A percentile compares a stretch with the other conserved stretches of the same genome.
Conservation (phyloP, 345 rosid species). For the Acer saccharum region DNA sequence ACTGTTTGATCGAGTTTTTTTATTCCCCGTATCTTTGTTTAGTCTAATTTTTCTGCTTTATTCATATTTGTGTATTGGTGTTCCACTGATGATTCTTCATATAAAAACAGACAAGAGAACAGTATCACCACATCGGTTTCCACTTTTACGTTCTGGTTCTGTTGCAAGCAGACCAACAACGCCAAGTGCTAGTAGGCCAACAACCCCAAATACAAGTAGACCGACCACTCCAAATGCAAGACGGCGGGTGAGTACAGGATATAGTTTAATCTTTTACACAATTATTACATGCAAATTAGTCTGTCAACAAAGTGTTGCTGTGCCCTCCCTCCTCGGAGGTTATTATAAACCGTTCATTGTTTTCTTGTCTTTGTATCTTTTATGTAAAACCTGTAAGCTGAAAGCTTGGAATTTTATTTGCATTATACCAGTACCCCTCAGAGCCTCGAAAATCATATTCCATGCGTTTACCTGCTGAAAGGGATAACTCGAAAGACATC, state of each 20-base stretch:
- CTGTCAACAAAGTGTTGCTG: conserved; percentile 11
- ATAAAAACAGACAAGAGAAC: conserved; percentile 63
- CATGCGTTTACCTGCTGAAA: conserved; percentile 61
- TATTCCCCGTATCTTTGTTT: neutral
- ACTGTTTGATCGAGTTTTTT: neutral
- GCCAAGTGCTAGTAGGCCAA: conserved; percentile 62
- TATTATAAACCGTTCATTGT: neutral
- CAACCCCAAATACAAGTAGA: conserved; percentile 46
- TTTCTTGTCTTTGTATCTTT: neutral
- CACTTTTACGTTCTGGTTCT: conserved; percentile 78
- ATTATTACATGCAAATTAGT: conserved; percentile 1
- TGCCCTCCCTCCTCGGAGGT: neutral
- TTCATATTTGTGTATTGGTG: neutral
- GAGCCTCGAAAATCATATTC: conserved; percentile 87
- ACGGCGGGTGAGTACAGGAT: conserved; percentile 46
- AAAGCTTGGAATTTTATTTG: conserved; percentile 18
- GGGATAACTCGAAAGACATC: conserved; percentile 50
- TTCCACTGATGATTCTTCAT: conserved; percentile 2
- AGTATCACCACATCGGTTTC: conserved; percentile 83
- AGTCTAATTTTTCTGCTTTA: neutral
- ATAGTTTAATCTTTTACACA: neutral
- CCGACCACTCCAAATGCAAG: conserved; percentile 63
- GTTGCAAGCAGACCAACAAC: conserved; percentile 65
- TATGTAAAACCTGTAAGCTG: neutral
- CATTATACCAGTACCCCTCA: conserved; percentile 62